Evolutionary conservation across 2,329 filamentous ascomycete species (phyloP).

Genomic region (Elsinoe fawcettii): DNA sequence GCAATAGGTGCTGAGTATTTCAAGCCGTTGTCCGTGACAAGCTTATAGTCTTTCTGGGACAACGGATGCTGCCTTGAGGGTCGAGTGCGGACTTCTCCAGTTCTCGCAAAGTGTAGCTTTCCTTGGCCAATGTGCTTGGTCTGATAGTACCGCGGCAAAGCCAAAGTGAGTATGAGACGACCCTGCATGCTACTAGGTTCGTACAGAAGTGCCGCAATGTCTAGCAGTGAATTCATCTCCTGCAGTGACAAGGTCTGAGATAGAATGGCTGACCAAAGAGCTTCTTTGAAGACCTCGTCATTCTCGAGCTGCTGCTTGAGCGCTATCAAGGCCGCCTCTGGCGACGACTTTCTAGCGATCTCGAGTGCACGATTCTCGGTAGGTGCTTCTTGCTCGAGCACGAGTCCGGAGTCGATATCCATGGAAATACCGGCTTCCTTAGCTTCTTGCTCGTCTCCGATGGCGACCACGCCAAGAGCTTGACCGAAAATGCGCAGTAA

Average conservation of each 20-base stretch:
- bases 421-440: slow-evolving; percentile 26
- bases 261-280: slow-evolving; percentile 49
- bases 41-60: slow-evolving; percentile 24
- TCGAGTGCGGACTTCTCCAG: slow-evolving; percentile 19
- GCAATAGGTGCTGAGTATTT: slow-evolving; percentile 27
- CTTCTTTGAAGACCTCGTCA: slow-evolving; percentile 44
- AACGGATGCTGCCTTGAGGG: slow-evolving; percentile 24
- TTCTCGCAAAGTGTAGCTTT: slow-evolving; percentile 26
- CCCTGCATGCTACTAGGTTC: slow-evolving; percentile 39
- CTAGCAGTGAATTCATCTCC: slow-evolving; percentile 50
- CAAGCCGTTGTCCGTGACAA: slow-evolving; percentile 24
- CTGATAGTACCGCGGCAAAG: slow-evolving; percentile 51
- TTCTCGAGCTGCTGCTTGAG: slow-evolving; percentile 46
- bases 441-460: slow-evolving; percentile 40
- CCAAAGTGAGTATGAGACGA: slow-evolving; percentile 41
- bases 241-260: slow-evolving; percentile 44
- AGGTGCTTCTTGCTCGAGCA: slow-evolving; percentile 51
- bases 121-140: slow-evolving; percentile 47
- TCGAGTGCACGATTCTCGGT: slow-evolving; percentile 47
- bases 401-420: slow-evolving; percentile 38
- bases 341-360: slow-evolving; percentile 47
- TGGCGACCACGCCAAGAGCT: slow-evolving; percentile 51
- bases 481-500: slow-evolving; percentile 47
- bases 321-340: slow-evolving; percentile 51
- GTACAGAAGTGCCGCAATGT: slow-evolving; percentile 51